Evolutionary conservation across 768 basidiomycete species (phyloP), one percentile per base, ranked within the genome.

Genomic region (Dioszegia aurantiaca): DNA sequence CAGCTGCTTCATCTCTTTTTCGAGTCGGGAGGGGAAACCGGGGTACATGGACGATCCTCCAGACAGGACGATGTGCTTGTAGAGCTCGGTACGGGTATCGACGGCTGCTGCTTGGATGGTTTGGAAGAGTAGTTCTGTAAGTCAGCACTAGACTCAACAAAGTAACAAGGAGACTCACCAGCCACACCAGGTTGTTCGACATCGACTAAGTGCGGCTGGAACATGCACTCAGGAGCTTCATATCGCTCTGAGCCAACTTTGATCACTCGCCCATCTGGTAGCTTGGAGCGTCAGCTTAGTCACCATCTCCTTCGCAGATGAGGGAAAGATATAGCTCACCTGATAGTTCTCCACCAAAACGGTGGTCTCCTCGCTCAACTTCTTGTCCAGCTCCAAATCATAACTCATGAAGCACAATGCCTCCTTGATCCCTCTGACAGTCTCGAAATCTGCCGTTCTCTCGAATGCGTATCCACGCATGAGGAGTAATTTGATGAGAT

Each of bases 391-490:
- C 47, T 94, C 91, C n/a, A 99, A 82, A 78, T 99, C 95, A 68
- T 97, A 98, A 69, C 93, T 94, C 71, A 95, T 89, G 73, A 98
- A 99, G 79, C 95, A 99, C 43, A 98, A 78, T 77, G 93, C 95
- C 81, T 99, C 95, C 79, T 99, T 99, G 80, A 99, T 98, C 77
- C 95, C 90, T 30, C 94, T 81, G 21, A 99, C 95, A 1, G 95
- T 99, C 80, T 99, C 95, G 70, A 99, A 99, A 79, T 99, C 95
- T 26, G 95, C 95, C 2, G 95, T 99, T 39, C 95, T 86, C 79
- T 99, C 98, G 83, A 99, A 98, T 0, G 95, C 95, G 77, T 99
- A 98, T n/a, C 95, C 95, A n/a, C 94, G 86, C 93, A 97, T 97
- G 67, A 98, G 84, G 31, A 99, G 82, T n/a, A 99, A 83, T 79